Percentiles rank a stretch among this genome's conserved stretches.
phyloP scores from a whole-genome alignment of 805 yeast genomes.

The Danielia oregonensis region DNA sequence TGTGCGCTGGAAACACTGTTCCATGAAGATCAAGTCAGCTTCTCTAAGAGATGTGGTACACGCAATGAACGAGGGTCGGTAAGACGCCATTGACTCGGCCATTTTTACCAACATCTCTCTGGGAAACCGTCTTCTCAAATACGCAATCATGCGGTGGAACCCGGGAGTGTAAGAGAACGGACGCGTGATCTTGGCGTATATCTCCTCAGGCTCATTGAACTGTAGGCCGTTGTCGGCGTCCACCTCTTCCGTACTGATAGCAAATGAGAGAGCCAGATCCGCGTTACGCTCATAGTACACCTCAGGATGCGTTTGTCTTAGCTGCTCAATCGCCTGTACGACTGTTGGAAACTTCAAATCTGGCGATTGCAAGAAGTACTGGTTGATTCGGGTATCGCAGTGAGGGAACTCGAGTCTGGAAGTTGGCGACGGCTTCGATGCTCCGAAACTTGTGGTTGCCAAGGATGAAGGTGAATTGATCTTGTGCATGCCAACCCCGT shows the following conservation, averaged over 20 bases:
- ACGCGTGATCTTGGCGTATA: constrained; percentile 65
- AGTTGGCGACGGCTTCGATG: constrained; percentile 2
- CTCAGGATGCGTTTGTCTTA: constrained; percentile 39
- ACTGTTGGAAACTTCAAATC: constrained; percentile 58
- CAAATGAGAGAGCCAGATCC: constrained; percentile 43
- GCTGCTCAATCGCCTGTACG: constrained; percentile 39
- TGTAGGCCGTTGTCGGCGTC: constrained; percentile 8
- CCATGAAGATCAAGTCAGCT: constrained; percentile 91
- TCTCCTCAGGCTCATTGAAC: constrained; percentile 66
- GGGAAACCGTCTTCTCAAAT: constrained; percentile 67
- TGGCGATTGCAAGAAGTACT: constrained; percentile 59
- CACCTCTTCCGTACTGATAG: constrained; percentile 36
- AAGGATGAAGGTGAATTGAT: constrained; percentile 6
- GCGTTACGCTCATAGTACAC: constrained; percentile 37
- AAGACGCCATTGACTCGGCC: constrained; percentile 85
- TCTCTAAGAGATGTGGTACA: constrained; percentile 85
- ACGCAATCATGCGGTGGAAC: constrained; percentile 74
- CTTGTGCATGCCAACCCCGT: constrained; percentile 5
- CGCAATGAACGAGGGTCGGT: constrained; percentile 90
- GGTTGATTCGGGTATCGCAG: constrained; percentile 60
- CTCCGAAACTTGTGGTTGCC: constrained; percentile 2
- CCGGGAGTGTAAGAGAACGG: constrained; percentile 93
- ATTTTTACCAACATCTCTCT: constrained; percentile 68
- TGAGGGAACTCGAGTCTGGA: constrained; percentile 27
- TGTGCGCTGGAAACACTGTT: constrained; percentile 92